Conservation (phyloP, 768 basidiomycete species). For the Agaricus sinodeliciosus region DNA sequence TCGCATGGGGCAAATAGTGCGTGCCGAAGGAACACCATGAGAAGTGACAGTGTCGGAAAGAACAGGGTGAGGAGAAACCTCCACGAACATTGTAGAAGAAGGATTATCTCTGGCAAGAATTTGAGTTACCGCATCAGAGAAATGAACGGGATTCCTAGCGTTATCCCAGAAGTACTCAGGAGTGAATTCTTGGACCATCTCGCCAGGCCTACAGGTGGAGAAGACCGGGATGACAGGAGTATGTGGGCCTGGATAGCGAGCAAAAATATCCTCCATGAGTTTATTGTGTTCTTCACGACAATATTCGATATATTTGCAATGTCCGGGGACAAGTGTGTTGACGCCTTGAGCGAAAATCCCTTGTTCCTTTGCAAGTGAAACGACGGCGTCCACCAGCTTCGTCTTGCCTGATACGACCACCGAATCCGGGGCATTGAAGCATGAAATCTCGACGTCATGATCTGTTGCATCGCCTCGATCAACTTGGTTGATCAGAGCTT, state of each 20-base stretch:
- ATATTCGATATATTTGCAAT: slow-evolving; percentile 30
- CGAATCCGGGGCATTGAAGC: slow-evolving; percentile 32
- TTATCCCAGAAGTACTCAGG: slow-evolving; percentile 36
- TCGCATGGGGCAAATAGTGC: background rate
- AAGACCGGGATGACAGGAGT: slow-evolving; percentile 24
- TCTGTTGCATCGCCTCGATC: slow-evolving; percentile 6
- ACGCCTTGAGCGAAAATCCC: slow-evolving; percentile 31
- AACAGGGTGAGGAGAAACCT: slow-evolving; percentile 33
- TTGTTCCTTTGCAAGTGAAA: slow-evolving; percentile 19
- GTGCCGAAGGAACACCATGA: slow-evolving; percentile 22
- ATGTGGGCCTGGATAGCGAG: slow-evolving; percentile 21
- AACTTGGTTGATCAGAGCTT: slow-evolving; percentile 17
- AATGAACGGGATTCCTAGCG: slow-evolving; percentile 29
- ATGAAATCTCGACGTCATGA: slow-evolving; percentile 29
- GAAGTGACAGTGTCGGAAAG: slow-evolving; percentile 17
- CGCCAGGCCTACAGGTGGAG: slow-evolving; percentile 28
- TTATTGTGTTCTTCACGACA: slow-evolving; percentile 23
- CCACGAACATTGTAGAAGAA: slow-evolving; percentile 22
- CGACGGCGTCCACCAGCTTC: slow-evolving; percentile 20
- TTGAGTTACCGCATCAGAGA: slow-evolving; percentile 23
- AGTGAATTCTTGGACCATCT: slow-evolving; percentile 18
- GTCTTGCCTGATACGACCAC: slow-evolving; percentile 30
- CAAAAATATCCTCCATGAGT: slow-evolving; percentile 25
- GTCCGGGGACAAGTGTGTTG: slow-evolving; percentile 29
- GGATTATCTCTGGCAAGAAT: slow-evolving; percentile 16